Evolutionary conservation across 1,284 basidiomycete genomes (phyloP), one percentile per base, ranked within the genome.

Genomic region (Cutaneotrichosporon cyanovorans): DNA sequence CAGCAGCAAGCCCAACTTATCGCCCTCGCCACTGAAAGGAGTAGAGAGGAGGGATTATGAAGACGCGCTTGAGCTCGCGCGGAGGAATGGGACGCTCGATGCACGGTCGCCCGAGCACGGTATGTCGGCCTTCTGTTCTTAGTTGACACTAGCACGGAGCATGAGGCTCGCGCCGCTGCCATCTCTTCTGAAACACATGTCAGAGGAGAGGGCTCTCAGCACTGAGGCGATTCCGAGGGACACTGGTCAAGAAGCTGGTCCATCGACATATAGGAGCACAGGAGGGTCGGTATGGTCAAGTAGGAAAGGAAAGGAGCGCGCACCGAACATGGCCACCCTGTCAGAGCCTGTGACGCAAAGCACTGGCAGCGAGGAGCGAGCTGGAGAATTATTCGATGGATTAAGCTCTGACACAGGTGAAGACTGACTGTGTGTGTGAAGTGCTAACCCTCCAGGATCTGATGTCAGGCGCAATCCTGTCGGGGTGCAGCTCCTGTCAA

Each of bases 401-500:
- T 28, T 7, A 28, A 12, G 8, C 25, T 7, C 25, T 12, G 25
- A 7, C 8, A 28, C 7, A 28, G 25, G 25, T 7, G 7, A 28
- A 28, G 25, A 28, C 25, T 12, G 7, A 7, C 25, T 7, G 25
- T 28, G 25, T 28, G 25, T 28, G 25, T 28, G 7, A 12, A n/a
- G n/a, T n/a, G 25, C 25, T 28, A 12, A 28, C 25, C 12, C 8
- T 28, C n/a, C 25, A 28, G 25, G 8, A 7, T 28, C 25, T 7
- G 25, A 28, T 7, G 12, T 28, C 25, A 53, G 66, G 0, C 80
- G 88, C 43, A 96, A 95, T 62, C 80, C 87, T 55, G 77, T 91
- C 28, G 91, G 92, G 16, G 92, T 97, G 3, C 92, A 98, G 66
- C 79, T 97, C 41, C 80, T 98, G 25, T 87, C 90, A 3, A 77